Evolutionary conservation across 2,329 filamentous ascomycete species (phyloP), one percentile per base, ranked within the genome.

Genomic region (Dendryphion nanum): DNA sequence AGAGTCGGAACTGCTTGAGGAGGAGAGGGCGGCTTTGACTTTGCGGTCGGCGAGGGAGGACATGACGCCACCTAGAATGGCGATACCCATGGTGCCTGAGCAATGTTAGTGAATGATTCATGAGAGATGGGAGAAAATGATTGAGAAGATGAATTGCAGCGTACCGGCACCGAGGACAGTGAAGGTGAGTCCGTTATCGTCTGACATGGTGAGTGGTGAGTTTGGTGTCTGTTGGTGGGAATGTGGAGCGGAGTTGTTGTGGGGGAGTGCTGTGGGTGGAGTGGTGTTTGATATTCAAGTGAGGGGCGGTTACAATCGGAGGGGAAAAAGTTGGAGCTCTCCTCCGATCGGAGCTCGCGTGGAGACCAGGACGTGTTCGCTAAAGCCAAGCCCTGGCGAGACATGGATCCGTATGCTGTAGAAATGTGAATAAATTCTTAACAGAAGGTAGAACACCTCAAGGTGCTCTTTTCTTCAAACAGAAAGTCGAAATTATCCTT

Each of bases 151-250:
- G 24, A 18, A 34, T 34, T 15, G 15, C 15, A 18, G 71, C 79
- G 60, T 76, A 86, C 86, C 88, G 66, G 86, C 93, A 55, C 89
- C 89, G 41, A 95, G 75, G 45, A 93, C 80, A 45, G 87, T 80
- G 70, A 94, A 76, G 49, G 86, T 91, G 48, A 89, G 76, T 51
- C 65, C 64, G 33, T 63, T 57, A 24, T 59, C 49, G 30, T 57
- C 55, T 18, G 62, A 48, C 65, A 67, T 69, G 12, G 21, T 53
- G 18, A 18, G 5, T 38, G 13, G 35, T 6, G 18, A 16, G 20
- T 17, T 14, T 19, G 7, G 33, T 32, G 12, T n/a, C 23, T 18
- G 38, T 20, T 12, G 15, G 17, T 14, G 17, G 12, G 19, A 23
- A 21, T 21, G 5, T 35, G 16, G 17, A 10, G 13, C 12, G 6